Evolutionary conservation across 352 stramenopile species (phyloP).

Genomic region (Phytophthora parvispora): DNA sequence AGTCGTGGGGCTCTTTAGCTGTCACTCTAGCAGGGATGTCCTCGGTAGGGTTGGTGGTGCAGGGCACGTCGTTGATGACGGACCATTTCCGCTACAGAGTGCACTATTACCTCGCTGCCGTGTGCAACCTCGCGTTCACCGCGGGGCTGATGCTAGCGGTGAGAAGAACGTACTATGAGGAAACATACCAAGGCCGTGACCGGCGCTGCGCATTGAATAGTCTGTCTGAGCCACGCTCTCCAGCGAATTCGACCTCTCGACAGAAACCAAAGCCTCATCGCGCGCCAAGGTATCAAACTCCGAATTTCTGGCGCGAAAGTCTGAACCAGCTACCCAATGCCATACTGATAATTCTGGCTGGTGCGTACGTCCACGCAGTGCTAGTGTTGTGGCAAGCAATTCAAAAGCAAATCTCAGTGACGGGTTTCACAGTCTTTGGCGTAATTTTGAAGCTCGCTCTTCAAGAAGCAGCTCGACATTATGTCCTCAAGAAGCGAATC

Average conservation of each 20-base stretch:
- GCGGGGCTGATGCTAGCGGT: constrained; percentile 17
- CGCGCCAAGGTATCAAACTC: constrained; percentile 4
- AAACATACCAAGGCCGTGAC: constrained; percentile 26
- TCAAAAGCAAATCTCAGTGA: constrained; percentile 9
- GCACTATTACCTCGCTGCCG: constrained; percentile 42
- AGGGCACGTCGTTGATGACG: constrained; percentile 16
- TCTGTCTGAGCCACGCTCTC: not conserved
- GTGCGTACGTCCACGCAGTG: constrained; percentile 34
- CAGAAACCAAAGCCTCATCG: too few species aligned
- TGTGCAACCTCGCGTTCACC: constrained; percentile 27
- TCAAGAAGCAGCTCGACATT: constrained; percentile 37
- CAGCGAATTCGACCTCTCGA: not conserved
- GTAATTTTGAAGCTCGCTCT: constrained; percentile 42
- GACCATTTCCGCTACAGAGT: constrained; percentile 20
- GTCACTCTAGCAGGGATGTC: constrained; percentile 8
- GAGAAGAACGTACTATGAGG: constrained; percentile 25
- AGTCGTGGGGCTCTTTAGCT: not conserved
- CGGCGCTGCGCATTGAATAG: constrained; percentile 8
- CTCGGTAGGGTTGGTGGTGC: constrained; percentile 14
- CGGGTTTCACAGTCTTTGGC: constrained; percentile 29
- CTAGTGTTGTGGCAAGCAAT: constrained; percentile 13
- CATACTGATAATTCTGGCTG: constrained; percentile 13
- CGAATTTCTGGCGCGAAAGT: constrained; percentile 9
- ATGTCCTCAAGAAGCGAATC: constrained; percentile 37
- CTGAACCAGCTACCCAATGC: constrained; percentile 12